Evolutionary conservation across 2,329 filamentous ascomycete genomes (phyloP), one percentile per base, ranked within the genome.

Genomic region (Fusarium xyrophilum): DNA sequence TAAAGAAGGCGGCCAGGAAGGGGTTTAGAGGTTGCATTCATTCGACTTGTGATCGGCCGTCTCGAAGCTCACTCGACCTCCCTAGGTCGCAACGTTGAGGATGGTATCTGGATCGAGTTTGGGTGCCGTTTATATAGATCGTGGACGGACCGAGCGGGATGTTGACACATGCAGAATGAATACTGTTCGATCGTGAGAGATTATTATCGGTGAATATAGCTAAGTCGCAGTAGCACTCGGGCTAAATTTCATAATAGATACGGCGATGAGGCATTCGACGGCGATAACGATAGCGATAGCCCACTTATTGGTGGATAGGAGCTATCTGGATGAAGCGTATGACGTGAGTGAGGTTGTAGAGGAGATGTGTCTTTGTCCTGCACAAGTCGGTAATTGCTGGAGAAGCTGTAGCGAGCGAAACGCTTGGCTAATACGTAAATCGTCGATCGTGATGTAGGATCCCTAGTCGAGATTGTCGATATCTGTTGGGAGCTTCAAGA

Each of bases 1-100:
- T 93, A 87, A 97, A 97, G 89, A 99, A 98, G 86, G 95, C 93
- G 85, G 92, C 91, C 81, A 99, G 87, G 83, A 97, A 98, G 80
- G 96, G 96, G 83, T 99, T 99, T 89, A 98, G 87, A 84, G 96
- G 93, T 90, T 94, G 94, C 94, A 97, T 97, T 81, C 79, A 80
- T 76, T 79, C 79, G 78, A 73, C 76, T 78, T 74, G 67, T 57
- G 61, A 56, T 57, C 68, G 68, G 72, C 60, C 59, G 68, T 71
- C 58, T 74, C 69, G 68, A 72, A 69, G 60, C 62, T 73, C 51
- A 68, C 62, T 75, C 76, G 73, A 73, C 71, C 67, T 71, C 71
- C 66, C 70, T 54, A 67, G 63, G 62, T 64, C 70, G 61, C 62
- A 65, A 69, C 60, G 64, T 65, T 54, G 53, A 50, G 66, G 60